phyloP scores from a whole-genome alignment of 2,329 filamentous ascomycete genomes.

The Alternaria novae-zelandiae region DNA sequence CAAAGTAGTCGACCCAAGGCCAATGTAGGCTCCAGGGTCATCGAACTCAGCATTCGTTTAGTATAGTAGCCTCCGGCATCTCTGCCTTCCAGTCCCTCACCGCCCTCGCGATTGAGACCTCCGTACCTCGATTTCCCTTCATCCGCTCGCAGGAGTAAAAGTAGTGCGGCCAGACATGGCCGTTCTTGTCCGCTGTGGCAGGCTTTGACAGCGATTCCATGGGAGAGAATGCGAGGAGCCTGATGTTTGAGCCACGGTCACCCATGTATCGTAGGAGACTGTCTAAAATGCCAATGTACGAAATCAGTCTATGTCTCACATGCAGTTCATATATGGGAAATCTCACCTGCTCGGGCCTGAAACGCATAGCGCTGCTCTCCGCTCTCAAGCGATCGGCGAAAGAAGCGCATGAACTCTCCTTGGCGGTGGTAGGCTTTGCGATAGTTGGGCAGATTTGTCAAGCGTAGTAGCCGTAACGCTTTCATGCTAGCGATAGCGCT shows the following conservation, averaged over 20 bases:
- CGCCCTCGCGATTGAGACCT: not conserved
- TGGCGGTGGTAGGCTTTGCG: not conserved
- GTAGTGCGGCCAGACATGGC: not conserved
- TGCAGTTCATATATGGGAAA: too few relatives aligned
- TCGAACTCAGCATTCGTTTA: not conserved
- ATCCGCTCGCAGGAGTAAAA: not conserved
- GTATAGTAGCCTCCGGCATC: not conserved
- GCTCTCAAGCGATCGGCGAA: not conserved
- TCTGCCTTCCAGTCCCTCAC: not conserved
- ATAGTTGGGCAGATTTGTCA: not conserved
- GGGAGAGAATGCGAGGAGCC: not conserved
- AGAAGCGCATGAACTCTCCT: not conserved
- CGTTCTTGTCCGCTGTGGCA: not conserved
- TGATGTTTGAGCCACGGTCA: rapidly evolving
- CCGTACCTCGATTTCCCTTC: not conserved
- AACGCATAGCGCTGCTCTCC: not conserved
- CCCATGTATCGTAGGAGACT: not conserved
- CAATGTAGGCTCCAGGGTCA: not conserved
- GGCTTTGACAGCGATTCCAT: not conserved
- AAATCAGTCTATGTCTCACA: too few relatives aligned
- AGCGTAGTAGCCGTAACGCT: not conserved
- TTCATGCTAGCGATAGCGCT: not conserved
- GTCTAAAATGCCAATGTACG: too few relatives aligned
- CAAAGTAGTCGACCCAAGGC: not conserved
- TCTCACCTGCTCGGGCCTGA: not conserved